Conservation (phyloP, 306 rosid species). For the Sindora glabra region DNA sequence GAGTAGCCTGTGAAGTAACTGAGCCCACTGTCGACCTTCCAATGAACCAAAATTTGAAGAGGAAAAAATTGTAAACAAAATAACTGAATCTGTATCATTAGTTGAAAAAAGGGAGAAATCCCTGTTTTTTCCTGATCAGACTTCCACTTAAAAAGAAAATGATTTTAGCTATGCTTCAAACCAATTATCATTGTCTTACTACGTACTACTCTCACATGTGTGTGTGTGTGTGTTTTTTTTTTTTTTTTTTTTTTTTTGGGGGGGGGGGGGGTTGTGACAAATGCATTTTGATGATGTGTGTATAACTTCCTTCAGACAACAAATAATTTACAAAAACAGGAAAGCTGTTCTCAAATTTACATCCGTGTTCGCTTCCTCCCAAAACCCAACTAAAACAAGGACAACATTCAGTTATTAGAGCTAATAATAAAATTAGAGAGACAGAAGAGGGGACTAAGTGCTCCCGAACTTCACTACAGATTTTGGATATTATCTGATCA, state of each 20-base stretch:
- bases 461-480: conserved; percentile 23
- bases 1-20: no score
- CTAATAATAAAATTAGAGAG: not conserved
- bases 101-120: no score
- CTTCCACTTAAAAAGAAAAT: no score
- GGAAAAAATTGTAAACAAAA: no score
- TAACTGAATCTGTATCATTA: no score
- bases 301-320: conserved; percentile 5
- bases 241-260: no score
- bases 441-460: conserved; percentile 5
- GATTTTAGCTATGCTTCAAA: no score
- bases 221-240: not conserved
- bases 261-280: not conserved
- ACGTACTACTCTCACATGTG: not conserved
- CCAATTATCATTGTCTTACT: no score
- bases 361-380: conserved; percentile 30
- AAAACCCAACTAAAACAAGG: conserved; percentile 29
- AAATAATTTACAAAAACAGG: conserved; percentile 33
- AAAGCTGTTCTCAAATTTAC: conserved; percentile 42
- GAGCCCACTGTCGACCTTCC: no score
- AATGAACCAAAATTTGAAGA: no score
- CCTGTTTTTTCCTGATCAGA: no score
- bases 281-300: conserved; percentile 13
- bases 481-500: conserved; percentile 12
- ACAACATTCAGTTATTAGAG: conserved; percentile 20